Evolutionary conservation across 352 stramenopile genomes (phyloP), one percentile per base, ranked within the genome.

Genomic region (Phytophthora citricola): DNA sequence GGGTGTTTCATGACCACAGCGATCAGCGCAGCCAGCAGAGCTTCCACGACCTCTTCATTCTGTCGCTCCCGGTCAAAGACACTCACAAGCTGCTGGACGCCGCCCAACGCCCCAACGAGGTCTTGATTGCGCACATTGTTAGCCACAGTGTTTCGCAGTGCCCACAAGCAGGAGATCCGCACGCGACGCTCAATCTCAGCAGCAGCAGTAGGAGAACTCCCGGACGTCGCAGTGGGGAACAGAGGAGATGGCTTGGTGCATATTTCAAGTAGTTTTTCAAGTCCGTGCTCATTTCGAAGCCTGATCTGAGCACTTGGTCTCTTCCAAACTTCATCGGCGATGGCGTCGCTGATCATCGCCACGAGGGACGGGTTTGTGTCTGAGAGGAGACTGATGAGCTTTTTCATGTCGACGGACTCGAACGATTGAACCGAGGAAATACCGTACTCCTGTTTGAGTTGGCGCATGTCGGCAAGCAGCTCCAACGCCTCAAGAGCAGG

Each of bases 261-360:
- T 20, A 90, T 76, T 60, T 71, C 76, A 17, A 89, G 57, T 24
- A 94, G 69, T 55, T 73, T 78, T 32, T 92, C 82, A 17, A 94
- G 73, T 0, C 79, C 84, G 59, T 87, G 79, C 41, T 89, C 81
- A 52, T 91, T 92, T 36, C 78, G 78, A 2, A 92, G 70, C 38
- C 77, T 61, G 6, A 90, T 69, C 36, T 92, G 85, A 49, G 79
- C 72, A 15, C 73, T 88, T 12, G 81, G 77, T 48, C 64, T 69
- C 26, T 77, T 83, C 86, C 84, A 92, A 8, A 92, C 86, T 56
- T 92, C 77, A 55, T 96, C 79, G 3, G 87, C 85, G 53, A 96
- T 91, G 34, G 82, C 83, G 46, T 95, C 89, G 46, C 79, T 84
- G 31, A 86, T 75, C 77, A 92, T 83, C 31, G 73, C 85, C 9